Evolutionary conservation across 192 early-diverging fungal genomes (phyloP).

Genomic region (Haplosporangium gracile): DNA sequence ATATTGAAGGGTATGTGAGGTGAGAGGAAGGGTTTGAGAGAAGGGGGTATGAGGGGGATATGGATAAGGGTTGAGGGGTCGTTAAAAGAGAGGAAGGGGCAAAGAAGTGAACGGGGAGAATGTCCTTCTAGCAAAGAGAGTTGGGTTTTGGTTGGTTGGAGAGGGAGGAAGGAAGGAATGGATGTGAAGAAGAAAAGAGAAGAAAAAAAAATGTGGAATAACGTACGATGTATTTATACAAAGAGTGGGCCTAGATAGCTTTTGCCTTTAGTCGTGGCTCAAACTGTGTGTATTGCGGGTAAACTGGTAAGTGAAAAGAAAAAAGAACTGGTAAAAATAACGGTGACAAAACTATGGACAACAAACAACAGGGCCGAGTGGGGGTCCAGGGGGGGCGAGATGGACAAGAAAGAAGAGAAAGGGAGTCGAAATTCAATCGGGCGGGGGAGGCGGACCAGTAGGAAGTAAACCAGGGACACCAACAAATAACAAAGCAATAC

Average conservation of each 20-base stretch:
- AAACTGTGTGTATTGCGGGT: neutral
- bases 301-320: neutral
- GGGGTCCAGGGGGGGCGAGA: neutral
- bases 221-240: constrained; percentile 27
- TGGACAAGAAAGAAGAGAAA: neutral
- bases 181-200: neutral
- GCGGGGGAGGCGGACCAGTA: neutral
- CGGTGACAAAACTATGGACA: neutral
- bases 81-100: constrained; percentile 57
- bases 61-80: neutral
- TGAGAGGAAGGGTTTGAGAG: neutral
- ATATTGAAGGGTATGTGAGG: constrained; percentile 18
- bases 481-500: neutral
- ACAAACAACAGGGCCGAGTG: neutral
- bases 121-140: constrained; percentile 21
- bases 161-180: neutral
- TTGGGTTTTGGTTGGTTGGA: neutral
- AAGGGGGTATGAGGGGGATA: neutral
- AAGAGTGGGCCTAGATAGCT: neutral
- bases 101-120: constrained; percentile 7
- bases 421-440: neutral
- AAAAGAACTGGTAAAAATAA: neutral
- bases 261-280: neutral
- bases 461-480: neutral
- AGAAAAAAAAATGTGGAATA: neutral